Evolutionary conservation across 345 rosid genomes (phyloP), one percentile per base, ranked within the genome.

Genomic region (Linum tenue): DNA sequence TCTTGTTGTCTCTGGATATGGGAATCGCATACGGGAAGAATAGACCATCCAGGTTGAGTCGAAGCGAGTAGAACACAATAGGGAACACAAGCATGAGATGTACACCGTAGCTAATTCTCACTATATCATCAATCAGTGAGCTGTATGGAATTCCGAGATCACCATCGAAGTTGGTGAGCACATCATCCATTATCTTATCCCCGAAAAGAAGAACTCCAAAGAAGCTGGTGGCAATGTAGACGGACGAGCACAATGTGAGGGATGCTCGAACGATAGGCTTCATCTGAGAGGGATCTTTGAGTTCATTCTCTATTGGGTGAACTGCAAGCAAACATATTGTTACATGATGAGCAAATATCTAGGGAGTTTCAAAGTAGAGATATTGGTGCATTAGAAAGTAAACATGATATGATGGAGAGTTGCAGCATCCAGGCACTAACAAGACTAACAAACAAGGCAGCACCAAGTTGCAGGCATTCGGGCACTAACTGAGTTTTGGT

Each of bases 71-170:
- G 63, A 86, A 84, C 64, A 84, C 87, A 9, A 81, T 81, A 2
- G 92, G 92, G 68, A 86, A 84, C 48, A 84, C 87, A 44, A 84
- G 87, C 86, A 86, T 86, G 73, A 86, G 76, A 76, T 86, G 92
- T 76, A 84, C 62, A 31, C 84, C 85, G 39, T 86, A 86, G 77
- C 92, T 84, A 50, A 83, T 67, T 39, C 89, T 73, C 35, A 86
- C 84, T 51, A 81, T 63, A 70, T 84, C 92, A 69, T 83, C 82
- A 37, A 84, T 70, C 71, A 81, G 61, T 41, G 80, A 78, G 69
- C 89, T 81, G 64, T 75, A 84, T n/a, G 86, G 83, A 73, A 86
- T 71, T 62, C 86, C 84, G 39, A 86, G 89, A 72, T 81, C 87
- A 57, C 82, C 86, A 64, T 86, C 89, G 66, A 86, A 86, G 67